phyloP scores from a whole-genome alignment of 2,329 filamentous ascomycete species.

The Trichoderma cornu-damae region DNA sequence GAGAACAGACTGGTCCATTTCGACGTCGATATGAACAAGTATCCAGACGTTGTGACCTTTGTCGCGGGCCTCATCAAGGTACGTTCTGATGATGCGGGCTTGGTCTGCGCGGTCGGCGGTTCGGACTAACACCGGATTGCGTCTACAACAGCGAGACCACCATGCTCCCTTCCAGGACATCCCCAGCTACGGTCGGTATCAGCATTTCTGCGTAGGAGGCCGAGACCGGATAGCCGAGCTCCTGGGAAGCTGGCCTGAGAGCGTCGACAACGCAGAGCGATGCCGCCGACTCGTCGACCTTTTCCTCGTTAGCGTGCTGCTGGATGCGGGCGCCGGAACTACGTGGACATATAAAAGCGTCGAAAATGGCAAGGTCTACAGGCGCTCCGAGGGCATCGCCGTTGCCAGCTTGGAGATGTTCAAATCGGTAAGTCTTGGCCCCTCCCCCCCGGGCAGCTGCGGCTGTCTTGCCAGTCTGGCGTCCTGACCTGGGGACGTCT shows the following conservation, averaged over 20 bases:
- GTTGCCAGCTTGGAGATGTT: conserved; percentile 82
- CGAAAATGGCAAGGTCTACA: conserved; percentile 77
- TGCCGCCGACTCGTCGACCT: conserved; percentile 72
- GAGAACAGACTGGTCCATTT: conserved; percentile 78
- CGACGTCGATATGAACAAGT: conserved; percentile 80
- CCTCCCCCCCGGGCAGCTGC: neutral
- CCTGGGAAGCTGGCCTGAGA: conserved; percentile 61
- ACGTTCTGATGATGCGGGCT: conserved; percentile 26
- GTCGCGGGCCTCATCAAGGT: conserved; percentile 95
- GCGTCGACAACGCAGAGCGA: conserved; percentile 66
- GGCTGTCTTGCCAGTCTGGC: neutral
- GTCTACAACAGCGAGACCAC: conserved; percentile 45
- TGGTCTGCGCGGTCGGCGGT: neutral
- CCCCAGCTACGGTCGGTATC: conserved; percentile 79
- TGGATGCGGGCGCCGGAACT: conserved; percentile 84
- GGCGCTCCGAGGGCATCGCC: conserved; percentile 82
- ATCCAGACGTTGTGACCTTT: conserved; percentile 76
- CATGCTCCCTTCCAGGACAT: conserved; percentile 57
- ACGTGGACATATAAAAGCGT: conserved; percentile 90
- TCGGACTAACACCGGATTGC: neutral
- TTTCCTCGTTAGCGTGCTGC: conserved; percentile 72
- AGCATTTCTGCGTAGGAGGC: conserved; percentile 79
- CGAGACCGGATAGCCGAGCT: conserved; percentile 68
- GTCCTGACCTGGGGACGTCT: conserved; percentile 14
- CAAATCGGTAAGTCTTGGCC: conserved; percentile 55